A percentile compares a stretch with the other conserved stretches of the same genome.
Evolutionary conservation across 345 rosid species (phyloP).

Genomic region (Streptanthus diversifolius): DNA sequence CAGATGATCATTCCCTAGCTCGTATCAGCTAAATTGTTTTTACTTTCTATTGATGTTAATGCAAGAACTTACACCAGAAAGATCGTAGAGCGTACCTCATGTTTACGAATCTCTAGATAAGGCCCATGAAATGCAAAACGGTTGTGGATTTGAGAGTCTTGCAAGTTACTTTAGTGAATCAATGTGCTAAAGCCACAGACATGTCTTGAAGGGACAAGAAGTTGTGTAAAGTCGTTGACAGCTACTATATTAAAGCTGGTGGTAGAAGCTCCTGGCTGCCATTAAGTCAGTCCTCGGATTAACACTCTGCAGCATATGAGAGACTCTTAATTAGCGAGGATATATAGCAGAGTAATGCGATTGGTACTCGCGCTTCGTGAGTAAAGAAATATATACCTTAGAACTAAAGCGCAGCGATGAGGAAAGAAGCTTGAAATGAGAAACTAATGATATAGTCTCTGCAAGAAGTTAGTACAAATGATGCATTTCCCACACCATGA

Average conservation of each 20-base stretch:
- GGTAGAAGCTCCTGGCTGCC: neutral
- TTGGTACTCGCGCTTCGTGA: neutral
- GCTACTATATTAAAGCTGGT: conserved; percentile 20
- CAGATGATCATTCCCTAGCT: no score
- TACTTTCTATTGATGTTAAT: neutral
- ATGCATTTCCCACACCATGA: neutral
- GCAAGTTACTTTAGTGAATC: conserved; percentile 28
- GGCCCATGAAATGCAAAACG: conserved; percentile 33
- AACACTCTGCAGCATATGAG: neutral
- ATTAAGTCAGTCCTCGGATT: neutral
- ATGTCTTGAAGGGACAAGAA: conserved; percentile 59
- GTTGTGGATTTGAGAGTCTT: conserved; percentile 43
- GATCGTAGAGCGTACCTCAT: conserved; percentile 39
- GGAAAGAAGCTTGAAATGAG: conserved; percentile 53
- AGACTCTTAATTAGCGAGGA: neutral
- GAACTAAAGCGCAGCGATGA: conserved; percentile 43
- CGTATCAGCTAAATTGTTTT: neutral
- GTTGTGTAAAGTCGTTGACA: conserved; percentile 55
- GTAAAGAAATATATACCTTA: neutral
- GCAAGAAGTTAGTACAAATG: neutral
- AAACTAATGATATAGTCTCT: neutral
- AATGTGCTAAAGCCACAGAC: conserved; percentile 51
- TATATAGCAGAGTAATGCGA: neutral
- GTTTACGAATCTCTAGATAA: conserved; percentile 59
- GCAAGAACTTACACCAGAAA: conserved; percentile 48